Evolutionary conservation across 2,329 filamentous ascomycete genomes (phyloP).

Genomic region (Colletotrichum spaethianum): DNA sequence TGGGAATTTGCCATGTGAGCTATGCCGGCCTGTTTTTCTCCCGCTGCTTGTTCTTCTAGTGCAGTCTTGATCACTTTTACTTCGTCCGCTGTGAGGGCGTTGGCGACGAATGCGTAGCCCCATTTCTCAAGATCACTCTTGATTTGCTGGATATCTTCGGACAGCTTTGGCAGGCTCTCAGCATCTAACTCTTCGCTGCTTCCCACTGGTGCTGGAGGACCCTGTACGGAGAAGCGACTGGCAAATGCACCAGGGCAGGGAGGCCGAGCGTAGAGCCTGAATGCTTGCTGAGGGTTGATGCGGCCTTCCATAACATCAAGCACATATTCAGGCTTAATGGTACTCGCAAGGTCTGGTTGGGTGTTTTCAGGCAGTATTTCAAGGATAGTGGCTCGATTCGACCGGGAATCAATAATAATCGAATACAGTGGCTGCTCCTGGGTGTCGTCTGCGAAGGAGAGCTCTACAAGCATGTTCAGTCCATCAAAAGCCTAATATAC

Average conservation of each 20-base stretch:
- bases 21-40: conserved; percentile 1
- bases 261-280: conserved; percentile 12
- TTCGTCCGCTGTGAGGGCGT: conserved; percentile 11
- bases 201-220: not conserved
- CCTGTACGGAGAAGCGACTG: conserved; percentile 2
- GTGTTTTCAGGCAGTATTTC: conserved; percentile 1
- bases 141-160: conserved; percentile 12
- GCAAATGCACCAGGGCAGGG: conserved; percentile 17
- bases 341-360: not conserved
- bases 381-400: not conserved
- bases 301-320: conserved; percentile 27
- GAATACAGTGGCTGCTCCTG: not conserved
- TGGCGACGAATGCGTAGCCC: conserved; percentile 16
- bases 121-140: conserved; percentile 20
- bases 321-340: conserved; percentile 10
- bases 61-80: conserved; percentile 10
- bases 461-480: conserved; percentile 18
- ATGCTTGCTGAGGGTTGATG: conserved; percentile 3
- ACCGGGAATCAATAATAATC: conserved; percentile 12
- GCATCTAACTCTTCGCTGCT: not conserved
- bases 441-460: conserved; percentile 8
- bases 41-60: conserved; percentile 18
- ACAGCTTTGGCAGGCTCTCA: conserved; percentile 1
- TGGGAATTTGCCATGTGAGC: conserved; percentile 9
- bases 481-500: conserved; percentile 12